A percentile compares a stretch with the other conserved stretches of the same genome.
These are phyloP conservation scores for Acer yangbiense DNA, from an alignment of 345 rosid species.

Conservation along the genomic window DNA sequence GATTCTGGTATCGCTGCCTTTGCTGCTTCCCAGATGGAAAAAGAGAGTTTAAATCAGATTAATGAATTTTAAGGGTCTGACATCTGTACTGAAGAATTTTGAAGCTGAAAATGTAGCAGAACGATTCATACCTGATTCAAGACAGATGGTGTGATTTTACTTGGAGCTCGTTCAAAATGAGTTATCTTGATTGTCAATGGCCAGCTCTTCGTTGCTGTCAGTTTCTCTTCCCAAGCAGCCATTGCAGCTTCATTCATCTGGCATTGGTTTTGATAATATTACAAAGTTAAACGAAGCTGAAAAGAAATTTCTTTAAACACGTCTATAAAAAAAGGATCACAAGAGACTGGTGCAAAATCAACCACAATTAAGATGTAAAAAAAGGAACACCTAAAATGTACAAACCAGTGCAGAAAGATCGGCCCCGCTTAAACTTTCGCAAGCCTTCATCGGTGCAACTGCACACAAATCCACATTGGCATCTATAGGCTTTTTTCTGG, in stretches of 20 bases:
- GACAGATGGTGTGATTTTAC: slow-evolving; percentile 64
- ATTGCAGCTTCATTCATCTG: slow-evolving; percentile 79
- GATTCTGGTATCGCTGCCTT: slow-evolving; percentile 42
- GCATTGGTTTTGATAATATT: neutral
- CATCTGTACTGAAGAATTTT: neutral
- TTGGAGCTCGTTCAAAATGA: slow-evolving; percentile 65
- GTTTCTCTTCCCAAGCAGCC: slow-evolving; percentile 61
- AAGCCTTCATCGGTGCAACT: slow-evolving; percentile 65
- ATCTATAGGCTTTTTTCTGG: slow-evolving; percentile 77
- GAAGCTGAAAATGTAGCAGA: neutral
- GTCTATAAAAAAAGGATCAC: too few relatives aligned
- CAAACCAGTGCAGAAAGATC: slow-evolving; percentile 87
- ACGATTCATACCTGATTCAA: slow-evolving; percentile 46
- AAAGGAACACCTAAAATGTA: neutral
- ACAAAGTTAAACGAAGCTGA: neutral
- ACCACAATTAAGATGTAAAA: neutral
- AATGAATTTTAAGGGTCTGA: neutral
- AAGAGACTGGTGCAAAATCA: too few relatives aligned
- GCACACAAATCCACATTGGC: slow-evolving; percentile 63
- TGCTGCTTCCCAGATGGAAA: slow-evolving; percentile 43
- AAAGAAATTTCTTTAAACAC: neutral
- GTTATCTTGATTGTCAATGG: slow-evolving; percentile 43
- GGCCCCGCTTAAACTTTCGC: slow-evolving; percentile 85
- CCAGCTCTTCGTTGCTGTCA: slow-evolving; percentile 19
- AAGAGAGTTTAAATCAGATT: neutral